Percentiles rank a stretch among this genome's conserved stretches.
Evolutionary conservation across 2,329 filamentous ascomycete genomes (phyloP).

Genomic region (Leptosphaerulina australis): DNA sequence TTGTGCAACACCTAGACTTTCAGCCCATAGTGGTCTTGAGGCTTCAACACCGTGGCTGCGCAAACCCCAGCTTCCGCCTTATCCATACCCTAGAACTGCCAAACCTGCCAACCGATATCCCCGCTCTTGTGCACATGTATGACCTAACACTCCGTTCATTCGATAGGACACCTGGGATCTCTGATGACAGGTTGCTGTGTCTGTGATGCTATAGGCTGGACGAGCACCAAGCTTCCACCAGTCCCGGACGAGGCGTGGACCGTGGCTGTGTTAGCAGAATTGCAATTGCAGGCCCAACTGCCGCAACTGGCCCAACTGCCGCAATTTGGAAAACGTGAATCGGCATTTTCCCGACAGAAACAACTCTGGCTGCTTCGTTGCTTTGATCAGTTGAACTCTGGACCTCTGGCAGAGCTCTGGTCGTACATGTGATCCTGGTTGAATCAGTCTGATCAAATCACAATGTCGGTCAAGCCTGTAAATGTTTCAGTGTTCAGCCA

Average conservation of each 20-base stretch:
- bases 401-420: too few species aligned
- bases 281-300: not conserved
- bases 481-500: too few species aligned
- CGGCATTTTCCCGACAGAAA: too few species aligned
- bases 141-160: conserved; percentile 5
- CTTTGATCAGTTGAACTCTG: too few species aligned
- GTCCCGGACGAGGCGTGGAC: conserved; percentile 14
- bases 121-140: conserved; percentile 2
- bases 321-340: not conserved
- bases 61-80: conserved; percentile 1
- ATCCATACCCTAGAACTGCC: not conserved
- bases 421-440: too few species aligned
- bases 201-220: conserved; percentile 3
- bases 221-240: conserved; percentile 5
- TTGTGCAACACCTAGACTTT: conserved; percentile 5
- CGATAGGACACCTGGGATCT: not conserved
- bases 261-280: conserved; percentile 10
- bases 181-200: not conserved
- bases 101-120: conserved; percentile 3
- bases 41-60: conserved; percentile 1
- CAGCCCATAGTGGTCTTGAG: not conserved
- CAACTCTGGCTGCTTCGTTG: too few species aligned
- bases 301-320: not conserved
- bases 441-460: too few species aligned
- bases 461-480: too few species aligned